A percentile compares a stretch with the other conserved stretches of the same genome.
Conservation (phyloP, 1,139 yeast genomes). For the Yamadazyma triangularis region DNA sequence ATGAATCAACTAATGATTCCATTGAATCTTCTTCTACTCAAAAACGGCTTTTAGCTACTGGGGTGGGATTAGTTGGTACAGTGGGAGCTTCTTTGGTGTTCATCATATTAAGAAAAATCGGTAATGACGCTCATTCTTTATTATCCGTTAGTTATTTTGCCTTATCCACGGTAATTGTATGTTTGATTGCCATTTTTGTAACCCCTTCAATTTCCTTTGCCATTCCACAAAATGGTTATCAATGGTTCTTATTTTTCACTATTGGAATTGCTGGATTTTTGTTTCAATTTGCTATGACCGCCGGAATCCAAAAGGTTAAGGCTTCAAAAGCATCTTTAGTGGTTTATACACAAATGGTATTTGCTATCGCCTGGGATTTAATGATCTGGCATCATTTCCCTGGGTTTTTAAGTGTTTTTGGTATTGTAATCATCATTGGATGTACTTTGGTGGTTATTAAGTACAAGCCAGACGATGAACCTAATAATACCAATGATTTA, state of each 20-base stretch:
- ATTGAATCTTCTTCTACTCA: conserved; percentile 38
- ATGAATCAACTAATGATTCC: conserved; percentile 30
- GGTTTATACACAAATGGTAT: conserved; percentile 70
- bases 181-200: conserved; percentile 49
- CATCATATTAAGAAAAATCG: conserved; percentile 69
- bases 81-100: conserved; percentile 68
- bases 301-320: conserved; percentile 77
- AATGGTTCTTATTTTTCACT: conserved; percentile 58
- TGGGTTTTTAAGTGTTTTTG: conserved; percentile 60
- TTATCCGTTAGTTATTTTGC: conserved; percentile 78
- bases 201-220: conserved; percentile 59
- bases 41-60: conserved; percentile 51
- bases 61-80: conserved; percentile 66
- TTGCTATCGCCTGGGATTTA: conserved; percentile 76
- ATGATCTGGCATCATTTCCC: conserved; percentile 72
- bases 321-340: conserved; percentile 78
- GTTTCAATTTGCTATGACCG: conserved; percentile 74
- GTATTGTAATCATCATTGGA: conserved; percentile 62
- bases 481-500: conserved; percentile 6
- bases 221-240: conserved; percentile 52
- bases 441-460: conserved; percentile 59
- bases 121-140: conserved; percentile 74
- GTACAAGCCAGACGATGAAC: conserved; percentile 33
- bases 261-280: conserved; percentile 78
- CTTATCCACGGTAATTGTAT: conserved; percentile 50